Conservation (phyloP, 2,329 filamentous ascomycete species). For the Cordyceps javanica region DNA sequence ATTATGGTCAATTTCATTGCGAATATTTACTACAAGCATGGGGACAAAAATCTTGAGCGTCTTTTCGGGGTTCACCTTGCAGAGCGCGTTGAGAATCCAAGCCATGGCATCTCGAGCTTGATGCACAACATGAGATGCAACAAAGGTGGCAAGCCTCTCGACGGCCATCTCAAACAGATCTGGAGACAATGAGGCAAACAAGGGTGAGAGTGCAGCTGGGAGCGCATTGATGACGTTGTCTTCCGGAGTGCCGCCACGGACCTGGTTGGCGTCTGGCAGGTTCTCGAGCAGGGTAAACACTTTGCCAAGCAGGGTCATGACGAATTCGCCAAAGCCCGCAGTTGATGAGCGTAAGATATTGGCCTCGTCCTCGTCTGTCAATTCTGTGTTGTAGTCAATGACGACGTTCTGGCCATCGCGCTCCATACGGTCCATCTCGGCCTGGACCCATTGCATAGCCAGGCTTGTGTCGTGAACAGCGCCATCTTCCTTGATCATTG, state of each 20-base stretch:
- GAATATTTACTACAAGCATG: slow-evolving; percentile 83
- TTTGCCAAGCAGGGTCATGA: slow-evolving; percentile 82
- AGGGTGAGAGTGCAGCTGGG: slow-evolving; percentile 81
- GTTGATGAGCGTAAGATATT: slow-evolving; percentile 89
- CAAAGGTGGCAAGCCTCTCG: slow-evolving; percentile 87
- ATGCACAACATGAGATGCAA: slow-evolving; percentile 90
- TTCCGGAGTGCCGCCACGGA: slow-evolving; percentile 86
- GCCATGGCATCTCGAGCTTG: slow-evolving; percentile 97
- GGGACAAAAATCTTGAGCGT: slow-evolving; percentile 86
- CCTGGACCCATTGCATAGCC: slow-evolving; percentile 89
- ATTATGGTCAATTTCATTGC: slow-evolving; percentile 95
- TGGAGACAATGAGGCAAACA: slow-evolving; percentile 85
- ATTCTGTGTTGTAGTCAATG: slow-evolving; percentile 75
- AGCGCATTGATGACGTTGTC: slow-evolving; percentile 96
- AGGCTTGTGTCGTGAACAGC: slow-evolving; percentile 67
- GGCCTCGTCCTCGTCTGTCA: slow-evolving; percentile 81
- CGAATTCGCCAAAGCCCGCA: slow-evolving; percentile 86
- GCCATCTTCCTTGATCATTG: slow-evolving; percentile 55
- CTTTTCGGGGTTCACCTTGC: slow-evolving; percentile 93
- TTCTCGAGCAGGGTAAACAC: slow-evolving; percentile 96
- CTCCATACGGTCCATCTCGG: slow-evolving; percentile 91
- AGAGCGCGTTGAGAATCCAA: slow-evolving; percentile 93
- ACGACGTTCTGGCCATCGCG: slow-evolving; percentile 76
- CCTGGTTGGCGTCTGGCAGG: slow-evolving; percentile 79
- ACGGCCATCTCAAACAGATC: slow-evolving; percentile 89